Base-by-base conservation (phyloP, 106 monocot species). In the Cymbidium sinense region DNA sequence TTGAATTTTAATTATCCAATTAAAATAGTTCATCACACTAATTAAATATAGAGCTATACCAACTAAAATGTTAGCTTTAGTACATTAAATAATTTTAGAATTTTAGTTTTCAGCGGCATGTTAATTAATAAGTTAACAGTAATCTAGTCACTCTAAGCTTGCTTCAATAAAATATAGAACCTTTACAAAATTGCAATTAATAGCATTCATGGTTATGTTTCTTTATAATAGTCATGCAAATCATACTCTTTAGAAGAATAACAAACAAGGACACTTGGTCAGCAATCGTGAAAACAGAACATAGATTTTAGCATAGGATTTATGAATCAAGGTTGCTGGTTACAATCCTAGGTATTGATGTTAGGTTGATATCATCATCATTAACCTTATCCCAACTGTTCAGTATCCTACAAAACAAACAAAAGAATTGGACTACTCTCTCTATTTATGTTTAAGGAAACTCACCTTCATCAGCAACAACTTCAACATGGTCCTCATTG, bases 401-500 rank as follows among this genome's bases (percentile, higher is more conserved):
- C 18, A 64, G 64, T 15, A 67, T 67, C 67, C 31, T 67, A 67
- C 10, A 67, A 67, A 30, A 31, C 13, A 30, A 67, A 67, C 15
- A 31, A 33, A 1, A 62, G 61, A 62, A 62, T 62, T 62, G 61
- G 27, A 62, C 25, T 69, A n/a, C n/a, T 69, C 71, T 39, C 34
- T 35, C 37, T 39, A 21, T 30, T 71, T 36, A 39, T 37, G 15
- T 71, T 71, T 20, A 19, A 71, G 37, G 7, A 67, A 74, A 35
- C 69, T 80, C 86, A 99, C 98, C 94, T 92, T 99, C 98, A 87
- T 99, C 98, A 37, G 78, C 70, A 70, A 99, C 84, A 83, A 89
- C 83, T 84, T 92, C 89, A 81, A 86, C 94, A 80, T 99, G 98
- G 79, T 95, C 90, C 86, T 99, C 98, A 82, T 89, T 87, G 80